Conservation (phyloP, 202 grass and related monocot species). For the Setaria viridis region DNA sequence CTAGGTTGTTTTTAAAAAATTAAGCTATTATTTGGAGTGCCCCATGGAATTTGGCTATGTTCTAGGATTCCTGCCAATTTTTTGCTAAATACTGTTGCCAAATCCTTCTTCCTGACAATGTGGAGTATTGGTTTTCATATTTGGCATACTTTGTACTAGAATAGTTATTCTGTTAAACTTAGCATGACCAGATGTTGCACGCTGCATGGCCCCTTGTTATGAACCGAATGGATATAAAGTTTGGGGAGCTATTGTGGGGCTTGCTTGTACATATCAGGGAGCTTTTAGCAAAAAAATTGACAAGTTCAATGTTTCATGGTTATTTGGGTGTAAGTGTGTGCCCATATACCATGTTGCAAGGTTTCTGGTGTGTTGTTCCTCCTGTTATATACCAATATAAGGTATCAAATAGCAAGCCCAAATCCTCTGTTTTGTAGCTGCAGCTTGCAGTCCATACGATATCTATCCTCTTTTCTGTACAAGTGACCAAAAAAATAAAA, state of each 20-base stretch:
- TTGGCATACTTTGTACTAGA: background rate
- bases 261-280: background rate
- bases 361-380: conserved; percentile 10
- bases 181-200: background rate
- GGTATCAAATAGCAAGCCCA: background rate
- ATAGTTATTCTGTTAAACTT: background rate
- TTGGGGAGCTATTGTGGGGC: background rate
- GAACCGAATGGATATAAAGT: background rate
- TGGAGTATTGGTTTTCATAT: background rate
- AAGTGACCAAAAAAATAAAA: background rate
- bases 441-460: background rate
- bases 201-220: background rate
- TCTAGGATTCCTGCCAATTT: background rate
- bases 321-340: background rate
- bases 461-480: conserved; percentile 11
- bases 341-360: background rate
- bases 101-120: background rate
- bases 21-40: background rate
- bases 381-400: background rate
- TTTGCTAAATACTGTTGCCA: conserved; percentile 28
- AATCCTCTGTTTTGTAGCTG: background rate
- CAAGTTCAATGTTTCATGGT: background rate
- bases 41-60: background rate
- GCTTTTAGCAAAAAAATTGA: background rate
- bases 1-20: background rate